These are phyloP conservation scores for Lotus japonicus DNA, from an alignment of 306 rosid genomes.

Conservation along the genomic window DNA sequence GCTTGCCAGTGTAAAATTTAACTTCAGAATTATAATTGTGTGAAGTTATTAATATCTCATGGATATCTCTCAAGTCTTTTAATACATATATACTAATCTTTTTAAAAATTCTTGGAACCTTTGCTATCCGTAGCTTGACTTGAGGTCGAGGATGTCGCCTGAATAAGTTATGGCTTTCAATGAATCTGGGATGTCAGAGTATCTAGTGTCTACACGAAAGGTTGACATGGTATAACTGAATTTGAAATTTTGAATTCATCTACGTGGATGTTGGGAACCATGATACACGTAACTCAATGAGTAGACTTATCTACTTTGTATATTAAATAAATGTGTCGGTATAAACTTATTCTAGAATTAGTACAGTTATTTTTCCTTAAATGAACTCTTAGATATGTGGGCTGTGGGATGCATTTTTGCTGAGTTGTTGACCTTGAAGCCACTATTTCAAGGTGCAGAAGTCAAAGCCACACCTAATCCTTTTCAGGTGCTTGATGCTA, in stretches of 20 bases:
- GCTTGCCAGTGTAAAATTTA: not conserved
- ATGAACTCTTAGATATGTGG: conserved; percentile 76
- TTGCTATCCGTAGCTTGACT: conserved; percentile 1
- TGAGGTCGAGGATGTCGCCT: conserved; percentile 16
- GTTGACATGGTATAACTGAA: conserved; percentile 3
- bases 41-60: conserved; percentile 3
- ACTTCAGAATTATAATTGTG: not conserved
- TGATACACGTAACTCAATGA: not conserved
- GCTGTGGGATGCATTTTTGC: conserved; percentile 99
- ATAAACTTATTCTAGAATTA: not conserved
- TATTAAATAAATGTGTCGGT: not conserved
- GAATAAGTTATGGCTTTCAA: not conserved
- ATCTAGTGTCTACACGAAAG: conserved; percentile 13
- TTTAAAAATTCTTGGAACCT: not conserved
- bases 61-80: conserved; percentile 3
- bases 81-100: not conserved
- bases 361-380: conserved; percentile 32
- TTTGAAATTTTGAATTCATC: not conserved
- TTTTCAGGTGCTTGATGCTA: conserved; percentile 61
- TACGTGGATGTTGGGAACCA: not conserved
- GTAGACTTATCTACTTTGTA: conserved; percentile 9
- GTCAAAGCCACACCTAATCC: conserved; percentile 83
- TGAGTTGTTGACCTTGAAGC: conserved; percentile 95
- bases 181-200: conserved; percentile 9
- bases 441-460: conserved; percentile 95